Conservation (phyloP, 805 yeast species). For the Starmerella floris region DNA sequence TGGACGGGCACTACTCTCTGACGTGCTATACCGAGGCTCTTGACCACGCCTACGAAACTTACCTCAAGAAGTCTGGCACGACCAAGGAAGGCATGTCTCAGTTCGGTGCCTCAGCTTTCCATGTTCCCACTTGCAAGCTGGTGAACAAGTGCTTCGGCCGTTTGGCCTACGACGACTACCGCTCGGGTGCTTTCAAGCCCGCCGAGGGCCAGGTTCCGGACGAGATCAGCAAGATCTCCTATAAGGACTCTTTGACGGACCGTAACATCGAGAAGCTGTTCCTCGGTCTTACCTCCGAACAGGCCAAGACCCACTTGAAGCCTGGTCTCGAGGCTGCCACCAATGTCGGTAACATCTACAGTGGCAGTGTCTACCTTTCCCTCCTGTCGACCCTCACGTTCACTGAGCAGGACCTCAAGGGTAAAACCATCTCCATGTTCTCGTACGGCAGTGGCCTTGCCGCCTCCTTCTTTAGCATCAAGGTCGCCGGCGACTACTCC, state of each 20-base stretch:
- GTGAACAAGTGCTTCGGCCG: conserved; percentile 89
- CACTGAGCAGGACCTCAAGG: conserved; percentile 60
- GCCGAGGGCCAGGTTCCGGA: conserved; percentile 36
- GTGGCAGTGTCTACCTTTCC: conserved; percentile 83
- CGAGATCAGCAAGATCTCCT: conserved; percentile 46
- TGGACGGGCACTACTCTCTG: conserved; percentile 92
- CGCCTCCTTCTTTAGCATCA: conserved; percentile 68
- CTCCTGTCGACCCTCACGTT: conserved; percentile 67
- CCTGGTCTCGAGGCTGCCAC: conserved; percentile 83
- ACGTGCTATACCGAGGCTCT: conserved; percentile 88
- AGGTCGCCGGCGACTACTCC: conserved; percentile 68
- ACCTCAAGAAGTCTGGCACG: conserved; percentile 43
- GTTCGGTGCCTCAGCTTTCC: conserved; percentile 92
- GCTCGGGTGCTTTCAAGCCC: conserved; percentile 50
- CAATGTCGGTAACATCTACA: conserved; percentile 96
- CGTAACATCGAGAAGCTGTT: conserved; percentile 74
- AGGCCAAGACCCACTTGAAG: conserved; percentile 51
- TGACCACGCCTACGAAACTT: conserved; percentile 71
- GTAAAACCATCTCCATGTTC: conserved; percentile 63
- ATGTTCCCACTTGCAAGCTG: conserved; percentile 94
- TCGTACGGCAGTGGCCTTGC: conserved; percentile 99
- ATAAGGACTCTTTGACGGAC: conserved; percentile 69
- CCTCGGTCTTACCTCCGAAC: conserved; percentile 59
- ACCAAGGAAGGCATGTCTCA: conserved; percentile 44
- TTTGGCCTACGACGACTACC: conserved; percentile 76